Conservation (phyloP, 164 flowering plant genomes). For the Macadamia tetraphylla region DNA sequence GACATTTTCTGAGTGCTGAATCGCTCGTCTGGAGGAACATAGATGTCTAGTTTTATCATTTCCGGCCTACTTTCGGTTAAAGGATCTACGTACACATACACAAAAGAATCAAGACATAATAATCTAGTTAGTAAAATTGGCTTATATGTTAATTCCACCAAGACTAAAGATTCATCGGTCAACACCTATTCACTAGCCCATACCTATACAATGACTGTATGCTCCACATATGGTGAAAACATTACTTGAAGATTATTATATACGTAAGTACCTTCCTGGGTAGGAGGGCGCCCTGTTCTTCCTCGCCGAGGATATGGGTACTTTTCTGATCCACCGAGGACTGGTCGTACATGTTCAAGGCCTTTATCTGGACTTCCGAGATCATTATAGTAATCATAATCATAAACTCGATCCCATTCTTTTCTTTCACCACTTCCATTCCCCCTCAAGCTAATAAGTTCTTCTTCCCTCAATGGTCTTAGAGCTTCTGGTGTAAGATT, state of each 20-base stretch:
- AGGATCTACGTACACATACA: too few relatives aligned
- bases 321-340: slow-evolving; percentile 71
- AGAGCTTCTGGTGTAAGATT: slow-evolving; percentile 54
- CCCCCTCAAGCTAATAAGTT: slow-evolving; percentile 61
- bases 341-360: slow-evolving; percentile 36
- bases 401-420: slow-evolving; percentile 81
- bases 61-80: slow-evolving; percentile 30
- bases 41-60: slow-evolving; percentile 24
- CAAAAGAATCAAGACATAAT: too few relatives aligned
- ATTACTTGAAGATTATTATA: too few relatives aligned
- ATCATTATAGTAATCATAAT: slow-evolving; percentile 81
- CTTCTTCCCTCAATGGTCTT: slow-evolving; percentile 51
- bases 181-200: too few relatives aligned
- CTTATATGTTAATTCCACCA: too few relatives aligned
- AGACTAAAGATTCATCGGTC: too few relatives aligned
- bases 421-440: slow-evolving; percentile 56
- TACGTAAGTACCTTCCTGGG: slow-evolving; percentile 47
- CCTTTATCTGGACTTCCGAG: slow-evolving; percentile 67
- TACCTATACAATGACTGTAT: too few relatives aligned
- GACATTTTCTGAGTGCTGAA: slow-evolving; percentile 35
- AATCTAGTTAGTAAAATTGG: too few relatives aligned
- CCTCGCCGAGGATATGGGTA: slow-evolving; percentile 83
- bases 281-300: slow-evolving; percentile 64
- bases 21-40: slow-evolving; percentile 46
- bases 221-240: too few relatives aligned